Percentiles rank a stretch among this genome's conserved stretches.
These are phyloP conservation scores for Dioscorea alata DNA, from an alignment of 106 monocot genomes.

Conservation along the genomic window DNA sequence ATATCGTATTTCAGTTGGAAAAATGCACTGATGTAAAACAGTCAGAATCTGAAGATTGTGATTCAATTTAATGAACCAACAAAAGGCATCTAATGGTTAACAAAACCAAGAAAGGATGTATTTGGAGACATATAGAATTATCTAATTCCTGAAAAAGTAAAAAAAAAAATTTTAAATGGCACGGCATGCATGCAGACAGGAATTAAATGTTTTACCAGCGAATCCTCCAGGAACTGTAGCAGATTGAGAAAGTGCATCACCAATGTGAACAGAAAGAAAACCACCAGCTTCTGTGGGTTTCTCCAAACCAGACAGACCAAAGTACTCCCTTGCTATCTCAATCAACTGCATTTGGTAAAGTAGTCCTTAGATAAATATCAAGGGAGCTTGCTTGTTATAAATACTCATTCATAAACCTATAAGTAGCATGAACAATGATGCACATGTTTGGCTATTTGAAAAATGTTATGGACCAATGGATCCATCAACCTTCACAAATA, in stretches of 20 bases:
- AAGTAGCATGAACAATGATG: background rate
- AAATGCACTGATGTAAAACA: too few relatives aligned
- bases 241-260: conserved; percentile 77
- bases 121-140: too few relatives aligned
- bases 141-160: too few relatives aligned
- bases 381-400: background rate
- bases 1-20: too few relatives aligned
- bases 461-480: too few relatives aligned
- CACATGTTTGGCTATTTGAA: too few relatives aligned
- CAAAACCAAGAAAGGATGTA: too few relatives aligned
- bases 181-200: too few relatives aligned
- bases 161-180: too few relatives aligned
- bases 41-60: too few relatives aligned
- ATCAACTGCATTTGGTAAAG: conserved; percentile 39
- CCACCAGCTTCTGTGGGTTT: conserved; percentile 53
- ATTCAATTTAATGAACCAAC: too few relatives aligned
- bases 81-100: too few relatives aligned
- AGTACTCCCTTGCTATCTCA: conserved; percentile 76
- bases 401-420: background rate
- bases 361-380: conserved; percentile 1
- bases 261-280: conserved; percentile 62
- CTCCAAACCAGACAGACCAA: conserved; percentile 70
- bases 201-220: conserved; percentile 49
- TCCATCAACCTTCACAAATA: background rate
- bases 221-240: conserved; percentile 68